Percentiles rank a stretch among this genome's conserved stretches.
Conservation (phyloP, 805 yeast species). For the Ogataea methanolica region DNA sequence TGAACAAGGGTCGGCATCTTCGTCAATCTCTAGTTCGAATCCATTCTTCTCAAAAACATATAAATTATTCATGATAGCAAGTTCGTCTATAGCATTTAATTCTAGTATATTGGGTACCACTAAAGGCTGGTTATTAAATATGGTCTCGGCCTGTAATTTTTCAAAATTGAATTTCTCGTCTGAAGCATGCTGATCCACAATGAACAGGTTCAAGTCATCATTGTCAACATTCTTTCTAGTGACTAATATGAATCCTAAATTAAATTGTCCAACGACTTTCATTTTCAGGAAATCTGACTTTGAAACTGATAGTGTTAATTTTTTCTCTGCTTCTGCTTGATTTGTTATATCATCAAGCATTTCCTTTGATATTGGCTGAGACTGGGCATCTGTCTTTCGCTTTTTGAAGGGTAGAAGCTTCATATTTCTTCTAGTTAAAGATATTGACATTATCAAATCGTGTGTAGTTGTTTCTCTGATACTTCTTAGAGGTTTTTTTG, state of each 20-base stretch:
- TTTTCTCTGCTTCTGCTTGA: constrained; percentile 49
- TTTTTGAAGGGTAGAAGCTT: not conserved
- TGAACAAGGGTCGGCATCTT: constrained; percentile 50
- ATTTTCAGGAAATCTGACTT: constrained; percentile 71
- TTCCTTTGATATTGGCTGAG: not conserved
- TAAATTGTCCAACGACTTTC: constrained; percentile 90
- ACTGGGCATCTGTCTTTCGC: not conserved
- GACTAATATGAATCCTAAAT: constrained; percentile 88
- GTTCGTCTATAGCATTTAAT: constrained; percentile 73
- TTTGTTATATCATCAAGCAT: constrained; percentile 40
- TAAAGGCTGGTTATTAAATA: constrained; percentile 65
- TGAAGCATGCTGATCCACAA: constrained; percentile 96
- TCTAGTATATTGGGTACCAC: constrained; percentile 57
- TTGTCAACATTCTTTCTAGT: constrained; percentile 37
- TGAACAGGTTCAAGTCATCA: constrained; percentile 58
- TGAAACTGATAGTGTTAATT: constrained; percentile 54
- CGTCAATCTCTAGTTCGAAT: constrained; percentile 52
- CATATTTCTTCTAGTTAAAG: not conserved
- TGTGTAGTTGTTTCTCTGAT: not conserved
- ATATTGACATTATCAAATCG: constrained; percentile 3
- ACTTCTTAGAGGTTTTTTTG: not conserved
- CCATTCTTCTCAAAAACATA: constrained; percentile 70
- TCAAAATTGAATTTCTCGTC: constrained; percentile 95
- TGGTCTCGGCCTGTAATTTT: constrained; percentile 47
- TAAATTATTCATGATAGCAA: constrained; percentile 58